Percentiles rank a stretch among this genome's conserved stretches.
phyloP scores from a whole-genome alignment of 805 yeast species.

The Kazachstania kunashirensis region DNA sequence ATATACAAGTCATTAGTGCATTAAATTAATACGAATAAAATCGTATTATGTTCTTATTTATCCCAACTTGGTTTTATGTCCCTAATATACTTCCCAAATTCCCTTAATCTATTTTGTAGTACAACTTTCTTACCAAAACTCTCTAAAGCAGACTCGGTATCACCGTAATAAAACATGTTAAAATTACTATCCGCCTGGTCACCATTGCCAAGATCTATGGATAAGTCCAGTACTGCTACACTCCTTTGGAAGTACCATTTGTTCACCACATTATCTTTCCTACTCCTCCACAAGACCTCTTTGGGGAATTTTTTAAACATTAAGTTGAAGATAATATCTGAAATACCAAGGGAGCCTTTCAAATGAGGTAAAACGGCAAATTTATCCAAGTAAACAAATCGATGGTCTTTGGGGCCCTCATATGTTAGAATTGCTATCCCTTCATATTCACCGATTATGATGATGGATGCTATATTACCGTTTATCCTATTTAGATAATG shows the following conservation, averaged over 20 bases:
- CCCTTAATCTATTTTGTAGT: constrained; percentile 14
- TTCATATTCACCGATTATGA: constrained; percentile 88
- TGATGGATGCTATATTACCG: constrained; percentile 58
- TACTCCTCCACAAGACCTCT: constrained; percentile 84
- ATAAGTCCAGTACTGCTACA: constrained; percentile 50
- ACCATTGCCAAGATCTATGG: constrained; percentile 26
- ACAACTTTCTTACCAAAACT: constrained; percentile 8
- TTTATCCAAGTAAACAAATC: constrained; percentile 78
- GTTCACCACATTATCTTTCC: constrained; percentile 80
- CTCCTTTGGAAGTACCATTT: constrained; percentile 97
- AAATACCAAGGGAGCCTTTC: constrained; percentile 89
- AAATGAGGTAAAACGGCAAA: constrained; percentile 77
- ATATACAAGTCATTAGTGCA: not conserved
- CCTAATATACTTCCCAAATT: constrained; percentile 25
- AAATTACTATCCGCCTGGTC: constrained; percentile 24
- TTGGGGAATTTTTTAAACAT: constrained; percentile 57
- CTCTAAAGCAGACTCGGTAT: constrained; percentile 16
- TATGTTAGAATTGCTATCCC: constrained; percentile 91
- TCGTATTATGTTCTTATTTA: constrained; percentile 4
- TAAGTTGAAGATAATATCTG: constrained; percentile 83
- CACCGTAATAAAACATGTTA: constrained; percentile 36
- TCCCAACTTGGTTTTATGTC: constrained; percentile 31
- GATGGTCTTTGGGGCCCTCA: constrained; percentile 39
- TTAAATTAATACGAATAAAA: not conserved
- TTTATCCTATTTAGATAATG: constrained; percentile 61